These are phyloP conservation scores for Aaosphaeria arxii DNA, from an alignment of 2,329 filamentous ascomycete species.

Conservation along the genomic window DNA sequence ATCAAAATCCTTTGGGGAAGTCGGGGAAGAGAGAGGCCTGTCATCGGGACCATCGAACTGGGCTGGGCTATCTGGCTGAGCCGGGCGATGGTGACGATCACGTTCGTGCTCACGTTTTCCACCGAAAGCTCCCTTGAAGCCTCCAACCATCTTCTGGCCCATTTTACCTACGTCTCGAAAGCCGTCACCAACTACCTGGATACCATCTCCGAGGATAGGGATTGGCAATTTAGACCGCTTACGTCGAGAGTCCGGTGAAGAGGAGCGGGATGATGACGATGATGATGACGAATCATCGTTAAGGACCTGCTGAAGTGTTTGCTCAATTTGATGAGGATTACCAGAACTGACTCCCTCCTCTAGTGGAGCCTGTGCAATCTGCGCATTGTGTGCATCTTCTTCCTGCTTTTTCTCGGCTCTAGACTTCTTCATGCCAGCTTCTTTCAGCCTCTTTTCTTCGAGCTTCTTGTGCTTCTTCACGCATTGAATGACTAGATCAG, in stretches of 20 bases:
- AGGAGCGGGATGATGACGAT: conserved; percentile 33
- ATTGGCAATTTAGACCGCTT: conserved; percentile 37
- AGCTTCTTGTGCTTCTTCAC: conserved; percentile 77
- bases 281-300: conserved; percentile 20
- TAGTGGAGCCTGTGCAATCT: conserved; percentile 51
- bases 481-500: conserved; percentile 74
- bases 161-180: conserved; percentile 47
- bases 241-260: conserved; percentile 24
- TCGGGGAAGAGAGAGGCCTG: conserved; percentile 19
- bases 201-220: conserved; percentile 47
- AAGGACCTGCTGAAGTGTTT: conserved; percentile 48
- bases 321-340: conserved; percentile 55
- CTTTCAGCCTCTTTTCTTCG: conserved; percentile 62
- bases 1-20: conserved; percentile 20
- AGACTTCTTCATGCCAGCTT: conserved; percentile 54
- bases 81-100: background rate
- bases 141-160: conserved; percentile 38
- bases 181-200: conserved; percentile 42
- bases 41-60: conserved; percentile 20
- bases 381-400: conserved; percentile 59
- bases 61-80: conserved; percentile 2
- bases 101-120: conserved; percentile 14
- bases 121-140: conserved; percentile 33
- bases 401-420: conserved; percentile 58
- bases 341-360: conserved; percentile 54